These are phyloP conservation scores for Nakazawaea laoshanensis DNA, from an alignment of 805 yeast species.

Conservation along the genomic window DNA sequence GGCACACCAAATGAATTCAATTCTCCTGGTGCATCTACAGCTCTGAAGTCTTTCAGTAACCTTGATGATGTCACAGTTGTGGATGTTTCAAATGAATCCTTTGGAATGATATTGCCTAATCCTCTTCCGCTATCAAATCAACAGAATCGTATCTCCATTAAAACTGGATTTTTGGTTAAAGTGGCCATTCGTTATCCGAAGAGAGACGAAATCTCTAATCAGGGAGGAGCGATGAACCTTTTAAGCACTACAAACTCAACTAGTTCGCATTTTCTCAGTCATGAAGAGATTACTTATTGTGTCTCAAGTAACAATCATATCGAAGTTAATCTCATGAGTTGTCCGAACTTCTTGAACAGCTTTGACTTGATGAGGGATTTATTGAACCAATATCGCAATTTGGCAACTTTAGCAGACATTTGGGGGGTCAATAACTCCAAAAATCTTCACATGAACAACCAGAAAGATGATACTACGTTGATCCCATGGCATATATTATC, in stretches of 20 bases:
- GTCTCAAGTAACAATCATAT: constrained; percentile 21
- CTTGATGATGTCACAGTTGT: constrained; percentile 23
- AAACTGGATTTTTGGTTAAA: constrained; percentile 59
- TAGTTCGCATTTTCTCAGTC: too few relatives aligned
- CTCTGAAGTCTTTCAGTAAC: background rate
- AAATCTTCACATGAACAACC: constrained; percentile 11
- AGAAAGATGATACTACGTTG: constrained; percentile 25
- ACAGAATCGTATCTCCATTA: constrained; percentile 60
- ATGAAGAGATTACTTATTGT: background rate
- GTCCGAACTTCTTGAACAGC: constrained; percentile 59
- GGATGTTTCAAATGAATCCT: constrained; percentile 41
- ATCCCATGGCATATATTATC: constrained; percentile 72
- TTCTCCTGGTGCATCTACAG: constrained; percentile 8
- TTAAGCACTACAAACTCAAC: too few relatives aligned
- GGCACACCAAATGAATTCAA: constrained; percentile 7
- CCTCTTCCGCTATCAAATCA: constrained; percentile 65
- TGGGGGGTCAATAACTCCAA: constrained; percentile 22
- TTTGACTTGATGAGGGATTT: constrained; percentile 45
- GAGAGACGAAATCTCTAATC: background rate
- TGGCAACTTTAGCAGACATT: constrained; percentile 35
- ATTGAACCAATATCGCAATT: constrained; percentile 51
- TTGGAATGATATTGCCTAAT: constrained; percentile 49
- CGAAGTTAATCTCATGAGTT: constrained; percentile 64
- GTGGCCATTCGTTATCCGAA: constrained; percentile 9
- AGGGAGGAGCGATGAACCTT: too few relatives aligned